Conservation (phyloP, 306 rosid species). For the Acacia acuminata region DNA sequence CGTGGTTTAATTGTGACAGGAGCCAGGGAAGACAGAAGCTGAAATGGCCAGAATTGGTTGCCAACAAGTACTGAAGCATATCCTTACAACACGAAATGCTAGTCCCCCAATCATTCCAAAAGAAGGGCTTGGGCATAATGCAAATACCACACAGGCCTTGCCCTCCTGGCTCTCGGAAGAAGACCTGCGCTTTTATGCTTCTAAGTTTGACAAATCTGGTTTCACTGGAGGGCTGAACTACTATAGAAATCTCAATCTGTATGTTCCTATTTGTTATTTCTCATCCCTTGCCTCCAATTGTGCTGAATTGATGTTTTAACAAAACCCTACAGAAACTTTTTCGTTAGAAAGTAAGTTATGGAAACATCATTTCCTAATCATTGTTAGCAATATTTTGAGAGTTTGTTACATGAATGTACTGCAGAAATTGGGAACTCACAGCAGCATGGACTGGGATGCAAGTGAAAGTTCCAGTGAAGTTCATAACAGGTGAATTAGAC, state of each 20-base stretch:
- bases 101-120: slow-evolving; percentile 38
- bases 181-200: slow-evolving; percentile 39
- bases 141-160: not conserved
- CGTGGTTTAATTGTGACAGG: slow-evolving; percentile 14
- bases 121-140: slow-evolving; percentile 3
- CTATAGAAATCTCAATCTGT: slow-evolving; percentile 40
- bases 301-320: not conserved
- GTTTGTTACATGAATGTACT: not conserved
- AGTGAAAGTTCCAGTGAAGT: slow-evolving; percentile 42
- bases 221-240: slow-evolving; percentile 49
- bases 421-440: slow-evolving; percentile 47
- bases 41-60: not conserved
- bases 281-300: not conserved
- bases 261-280: not conserved
- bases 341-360: not conserved
- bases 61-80: not conserved
- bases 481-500: slow-evolving; percentile 44
- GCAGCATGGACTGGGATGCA: slow-evolving; percentile 38
- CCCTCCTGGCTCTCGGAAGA: slow-evolving; percentile 53
- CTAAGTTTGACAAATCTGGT: slow-evolving; percentile 43
- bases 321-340: not conserved
- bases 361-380: not conserved
- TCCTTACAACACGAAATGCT: slow-evolving; percentile 15
- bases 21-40: slow-evolving; percentile 33
- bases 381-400: not conserved